A percentile compares a stretch with the other conserved stretches of the same genome.
These are phyloP conservation scores for Ascochyta koolunga DNA, from an alignment of 2,329 filamentous ascomycete species.

Conservation along the genomic window DNA sequence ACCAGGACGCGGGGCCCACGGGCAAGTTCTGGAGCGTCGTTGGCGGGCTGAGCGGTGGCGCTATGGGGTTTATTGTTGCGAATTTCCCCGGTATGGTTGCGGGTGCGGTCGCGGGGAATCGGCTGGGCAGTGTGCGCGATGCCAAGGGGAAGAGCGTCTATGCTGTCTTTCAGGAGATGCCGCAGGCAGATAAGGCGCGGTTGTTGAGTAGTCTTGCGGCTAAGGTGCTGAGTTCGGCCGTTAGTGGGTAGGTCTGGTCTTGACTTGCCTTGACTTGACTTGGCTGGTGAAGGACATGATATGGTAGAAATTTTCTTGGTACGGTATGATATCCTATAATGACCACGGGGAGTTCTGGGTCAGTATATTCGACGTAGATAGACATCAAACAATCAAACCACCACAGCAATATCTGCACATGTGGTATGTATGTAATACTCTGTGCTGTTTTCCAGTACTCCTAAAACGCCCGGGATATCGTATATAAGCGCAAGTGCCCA, in stretches of 20 bases:
- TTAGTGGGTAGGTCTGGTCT: constrained; percentile 12
- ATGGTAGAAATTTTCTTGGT: too few relatives aligned
- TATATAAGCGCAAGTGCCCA: too few relatives aligned
- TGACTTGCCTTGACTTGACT: too few relatives aligned
- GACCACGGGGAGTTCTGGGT: too few relatives aligned
- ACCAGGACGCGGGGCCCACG: constrained; percentile 66
- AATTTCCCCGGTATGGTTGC: constrained; percentile 90
- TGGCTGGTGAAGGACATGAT: too few relatives aligned
- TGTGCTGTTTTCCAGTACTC: too few relatives aligned
- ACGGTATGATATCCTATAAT: too few relatives aligned
- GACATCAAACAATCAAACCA: too few relatives aligned
- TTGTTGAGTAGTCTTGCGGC: constrained; percentile 83
- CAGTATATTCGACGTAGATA: too few relatives aligned
- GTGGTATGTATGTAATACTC: too few relatives aligned
- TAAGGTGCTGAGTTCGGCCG: constrained; percentile 81
- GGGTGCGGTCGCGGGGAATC: constrained; percentile 89
- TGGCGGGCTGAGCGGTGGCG: constrained; percentile 84
- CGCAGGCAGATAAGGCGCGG: constrained; percentile 78
- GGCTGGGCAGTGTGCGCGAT: constrained; percentile 88
- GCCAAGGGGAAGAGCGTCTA: constrained; percentile 95
- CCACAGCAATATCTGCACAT: too few relatives aligned
- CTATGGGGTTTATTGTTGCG: constrained; percentile 92
- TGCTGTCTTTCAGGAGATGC: constrained; percentile 86
- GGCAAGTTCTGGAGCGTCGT: constrained; percentile 85
- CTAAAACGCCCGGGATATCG: constrained; percentile 3